Evolutionary conservation across 306 rosid species (phyloP).

Genomic region (Trifolium dubium): DNA sequence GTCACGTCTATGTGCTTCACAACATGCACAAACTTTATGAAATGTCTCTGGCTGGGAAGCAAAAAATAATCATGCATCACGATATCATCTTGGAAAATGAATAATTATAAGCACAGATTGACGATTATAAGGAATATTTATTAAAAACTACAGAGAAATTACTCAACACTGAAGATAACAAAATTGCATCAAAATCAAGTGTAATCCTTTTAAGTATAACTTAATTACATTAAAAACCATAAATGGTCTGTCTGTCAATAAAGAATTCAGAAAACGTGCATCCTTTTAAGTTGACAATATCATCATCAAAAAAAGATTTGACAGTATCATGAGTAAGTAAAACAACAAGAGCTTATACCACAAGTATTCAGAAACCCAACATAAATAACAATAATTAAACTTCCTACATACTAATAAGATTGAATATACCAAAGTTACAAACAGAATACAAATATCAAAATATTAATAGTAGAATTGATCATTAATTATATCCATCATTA

Average conservation of each 20-base stretch:
- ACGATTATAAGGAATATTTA: slow-evolving; percentile 2
- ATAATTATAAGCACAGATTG: slow-evolving; percentile 21
- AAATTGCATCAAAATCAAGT: slow-evolving; percentile 18
- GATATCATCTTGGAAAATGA: slow-evolving; percentile 23
- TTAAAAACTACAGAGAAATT: slow-evolving; percentile 21
- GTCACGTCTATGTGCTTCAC: slow-evolving; percentile 96
- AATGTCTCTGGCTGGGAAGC: slow-evolving; percentile 85
- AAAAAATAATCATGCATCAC: slow-evolving; percentile 23
- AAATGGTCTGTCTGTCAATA: slow-evolving; percentile 9
- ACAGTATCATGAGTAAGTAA: slow-evolving; percentile 9
- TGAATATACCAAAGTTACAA: slow-evolving; percentile 3
- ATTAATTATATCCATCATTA: slow-evolving; percentile 6
- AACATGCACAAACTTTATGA: slow-evolving; percentile 86
- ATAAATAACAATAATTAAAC: slow-evolving; percentile 25
- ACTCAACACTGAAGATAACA: slow-evolving; percentile 3
- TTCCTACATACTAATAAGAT: neutral
- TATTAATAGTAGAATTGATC: neutral
- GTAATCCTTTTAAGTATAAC: slow-evolving; percentile 8
- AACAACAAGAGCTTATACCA: slow-evolving; percentile 10
- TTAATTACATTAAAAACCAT: neutral
- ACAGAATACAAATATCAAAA: slow-evolving; percentile 6
- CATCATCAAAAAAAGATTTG: too few species aligned
- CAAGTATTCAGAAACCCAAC: slow-evolving; percentile 8
- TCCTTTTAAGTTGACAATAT: too few species aligned
- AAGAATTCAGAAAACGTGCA: slow-evolving; percentile 12